phyloP scores from a whole-genome alignment of 805 yeast genomes.

The Spathaspora sp. region DNA sequence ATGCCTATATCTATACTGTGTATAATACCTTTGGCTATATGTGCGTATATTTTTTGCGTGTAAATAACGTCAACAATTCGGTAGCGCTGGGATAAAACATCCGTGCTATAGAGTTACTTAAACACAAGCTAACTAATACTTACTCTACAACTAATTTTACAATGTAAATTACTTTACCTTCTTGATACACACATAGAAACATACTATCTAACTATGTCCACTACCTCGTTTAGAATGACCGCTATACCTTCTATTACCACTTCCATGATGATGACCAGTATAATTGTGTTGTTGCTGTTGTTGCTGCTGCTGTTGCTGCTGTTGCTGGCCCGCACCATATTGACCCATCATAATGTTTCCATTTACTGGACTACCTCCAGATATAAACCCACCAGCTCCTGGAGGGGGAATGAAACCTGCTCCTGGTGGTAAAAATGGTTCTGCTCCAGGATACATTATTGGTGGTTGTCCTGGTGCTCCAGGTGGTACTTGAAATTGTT shows the following conservation, averaged over 20 bases:
- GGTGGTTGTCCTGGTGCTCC: conserved; percentile 34
- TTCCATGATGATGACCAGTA: conserved; percentile 9
- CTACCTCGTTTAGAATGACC: conserved; percentile 6
- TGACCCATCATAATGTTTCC: conserved; percentile 19
- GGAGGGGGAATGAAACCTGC: conserved; percentile 31
- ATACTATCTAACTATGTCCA: conserved; percentile 6
- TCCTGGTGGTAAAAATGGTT: conserved; percentile 32
- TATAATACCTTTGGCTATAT: background rate
- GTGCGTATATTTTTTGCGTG: background rate
- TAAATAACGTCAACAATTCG: background rate
- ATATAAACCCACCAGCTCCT: conserved; percentile 17
- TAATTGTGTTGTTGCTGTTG: conserved; percentile 6
- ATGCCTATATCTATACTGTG: background rate
- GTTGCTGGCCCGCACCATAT: conserved; percentile 1
- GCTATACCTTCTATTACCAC: conserved; percentile 13
- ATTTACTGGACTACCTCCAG: conserved; percentile 25
- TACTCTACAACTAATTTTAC: background rate
- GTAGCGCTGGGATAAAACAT: background rate
- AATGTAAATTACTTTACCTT: background rate
- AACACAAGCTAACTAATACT: background rate
- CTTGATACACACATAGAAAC: background rate
- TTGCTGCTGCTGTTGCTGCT: background rate
- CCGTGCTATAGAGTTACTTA: too few relatives aligned
- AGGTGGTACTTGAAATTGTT: conserved; percentile 3
- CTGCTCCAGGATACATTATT: conserved; percentile 30